These are phyloP conservation scores for Catenaria anguillulae DNA, from an alignment of 371 early-diverging fungal genomes.

Conservation along the genomic window DNA sequence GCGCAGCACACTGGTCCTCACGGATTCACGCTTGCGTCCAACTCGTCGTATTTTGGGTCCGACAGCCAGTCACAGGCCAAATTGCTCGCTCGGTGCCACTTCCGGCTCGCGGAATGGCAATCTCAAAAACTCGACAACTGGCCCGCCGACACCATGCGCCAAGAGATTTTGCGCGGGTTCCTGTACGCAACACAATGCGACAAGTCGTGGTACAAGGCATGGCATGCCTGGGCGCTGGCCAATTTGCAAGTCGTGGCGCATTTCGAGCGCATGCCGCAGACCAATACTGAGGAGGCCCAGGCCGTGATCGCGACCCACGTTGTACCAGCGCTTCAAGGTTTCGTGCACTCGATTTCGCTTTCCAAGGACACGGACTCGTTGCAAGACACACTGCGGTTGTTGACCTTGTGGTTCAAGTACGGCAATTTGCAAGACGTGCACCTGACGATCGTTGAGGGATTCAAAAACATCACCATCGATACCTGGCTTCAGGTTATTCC, in stretches of 20 bases:
- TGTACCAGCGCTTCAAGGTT: slow-evolving; percentile 58
- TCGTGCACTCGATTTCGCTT: slow-evolving; percentile 86
- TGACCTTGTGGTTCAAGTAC: slow-evolving; percentile 94
- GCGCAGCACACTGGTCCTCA: slow-evolving; percentile 27
- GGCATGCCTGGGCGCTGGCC: slow-evolving; percentile 95
- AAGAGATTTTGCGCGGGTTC: slow-evolving; percentile 67
- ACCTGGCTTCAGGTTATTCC: slow-evolving; percentile 98
- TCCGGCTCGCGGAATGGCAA: slow-evolving; percentile 89
- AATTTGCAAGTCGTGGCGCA: slow-evolving; percentile 80
- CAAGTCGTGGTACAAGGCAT: slow-evolving; percentile 92
- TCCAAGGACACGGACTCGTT: slow-evolving; percentile 71
- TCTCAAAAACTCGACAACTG: slow-evolving; percentile 59
- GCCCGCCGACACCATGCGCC: slow-evolving; percentile 32
- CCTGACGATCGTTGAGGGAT: slow-evolving; percentile 70
- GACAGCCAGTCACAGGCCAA: slow-evolving; percentile 37
- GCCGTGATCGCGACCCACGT: slow-evolving; percentile 44
- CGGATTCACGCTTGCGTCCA: background rate
- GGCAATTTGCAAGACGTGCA: slow-evolving; percentile 78
- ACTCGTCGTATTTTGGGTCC: slow-evolving; percentile 19
- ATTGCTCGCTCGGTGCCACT: slow-evolving; percentile 74
- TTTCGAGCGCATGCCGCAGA: slow-evolving; percentile 41
- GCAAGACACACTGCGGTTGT: slow-evolving; percentile 87
- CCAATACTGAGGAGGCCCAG: slow-evolving; percentile 18
- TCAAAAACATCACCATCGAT: slow-evolving; percentile 77
- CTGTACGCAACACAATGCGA: slow-evolving; percentile 80